Percentiles rank a stretch among this genome's conserved stretches.
Evolutionary conservation across 805 yeast species (phyloP).

Genomic region (Wickerhamiella sergipiensis): DNA sequence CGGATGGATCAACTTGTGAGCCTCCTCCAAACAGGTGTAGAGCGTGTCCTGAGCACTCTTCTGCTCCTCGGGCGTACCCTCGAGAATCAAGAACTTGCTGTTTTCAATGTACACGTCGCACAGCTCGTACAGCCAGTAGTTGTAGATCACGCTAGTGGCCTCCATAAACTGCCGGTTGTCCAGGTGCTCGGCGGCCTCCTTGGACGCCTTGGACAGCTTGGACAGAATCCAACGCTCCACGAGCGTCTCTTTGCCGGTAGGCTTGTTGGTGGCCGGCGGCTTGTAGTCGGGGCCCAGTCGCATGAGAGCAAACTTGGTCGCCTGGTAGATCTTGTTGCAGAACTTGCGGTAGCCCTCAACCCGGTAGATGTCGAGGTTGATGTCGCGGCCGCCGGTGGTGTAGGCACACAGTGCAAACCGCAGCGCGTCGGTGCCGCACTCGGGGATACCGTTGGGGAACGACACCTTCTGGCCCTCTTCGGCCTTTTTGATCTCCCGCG

Average conservation of each 20-base stretch:
- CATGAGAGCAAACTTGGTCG: conserved; percentile 91
- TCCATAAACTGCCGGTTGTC: conserved; percentile 83
- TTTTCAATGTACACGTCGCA: conserved; percentile 98
- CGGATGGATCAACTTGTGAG: conserved; percentile 86
- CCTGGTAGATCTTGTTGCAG: conserved; percentile 98
- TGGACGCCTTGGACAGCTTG: conserved; percentile 59
- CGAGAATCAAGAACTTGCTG: conserved; percentile 82
- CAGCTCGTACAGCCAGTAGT: conserved; percentile 85
- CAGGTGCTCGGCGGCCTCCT: conserved; percentile 46
- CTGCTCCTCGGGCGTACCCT: conserved; percentile 75
- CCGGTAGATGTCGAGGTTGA: conserved; percentile 87
- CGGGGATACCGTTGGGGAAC: conserved; percentile 95
- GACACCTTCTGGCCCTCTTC: conserved; percentile 74
- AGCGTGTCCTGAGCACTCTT: conserved; percentile 87
- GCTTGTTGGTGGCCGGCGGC: conserved; percentile 52
- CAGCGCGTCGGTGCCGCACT: conserved; percentile 98
- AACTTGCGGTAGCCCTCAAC: conserved; percentile 98
- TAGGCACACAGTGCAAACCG: conserved; percentile 97
- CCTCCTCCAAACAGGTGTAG: conserved; percentile 84
- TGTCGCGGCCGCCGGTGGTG: conserved; percentile 97
- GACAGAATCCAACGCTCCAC: conserved; percentile 97
- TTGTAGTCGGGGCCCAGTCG: conserved; percentile 77
- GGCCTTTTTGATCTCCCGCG: conserved; percentile 77
- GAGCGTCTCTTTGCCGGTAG: conserved; percentile 65
- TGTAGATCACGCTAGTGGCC: conserved; percentile 75